Conservation (phyloP, 1,284 basidiomycete species). For the Butyriboletus regius region DNA sequence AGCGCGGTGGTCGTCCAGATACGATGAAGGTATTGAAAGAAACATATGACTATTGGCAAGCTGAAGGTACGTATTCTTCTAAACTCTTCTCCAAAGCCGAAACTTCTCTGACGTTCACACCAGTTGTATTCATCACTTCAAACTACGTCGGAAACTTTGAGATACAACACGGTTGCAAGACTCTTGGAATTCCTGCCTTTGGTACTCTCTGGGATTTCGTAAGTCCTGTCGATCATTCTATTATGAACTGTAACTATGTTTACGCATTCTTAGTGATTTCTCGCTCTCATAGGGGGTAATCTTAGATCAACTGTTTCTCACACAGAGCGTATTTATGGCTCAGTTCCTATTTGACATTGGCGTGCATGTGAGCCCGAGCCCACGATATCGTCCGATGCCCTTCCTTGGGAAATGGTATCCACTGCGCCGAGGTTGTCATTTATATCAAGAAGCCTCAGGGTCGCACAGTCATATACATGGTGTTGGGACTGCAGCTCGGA, state of each 20-base stretch:
- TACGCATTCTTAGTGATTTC: slow-evolving; percentile 18
- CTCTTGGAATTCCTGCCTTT: slow-evolving; percentile 62
- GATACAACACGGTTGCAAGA: slow-evolving; percentile 72
- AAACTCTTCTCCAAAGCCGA: not conserved
- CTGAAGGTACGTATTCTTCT: slow-evolving; percentile 47
- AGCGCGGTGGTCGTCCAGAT: slow-evolving; percentile 63
- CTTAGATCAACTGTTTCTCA: slow-evolving; percentile 4
- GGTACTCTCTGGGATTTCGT: slow-evolving; percentile 70
- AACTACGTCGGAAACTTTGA: slow-evolving; percentile 66
- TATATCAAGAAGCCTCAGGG: not conserved
- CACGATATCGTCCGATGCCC: not conserved
- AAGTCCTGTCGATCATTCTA: slow-evolving; percentile 29
- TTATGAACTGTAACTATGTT: slow-evolving; percentile 3
- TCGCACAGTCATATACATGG: slow-evolving; percentile 1
- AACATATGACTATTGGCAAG: slow-evolving; percentile 56
- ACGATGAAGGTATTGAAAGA: slow-evolving; percentile 69
- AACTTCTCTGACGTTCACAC: slow-evolving; percentile 6
- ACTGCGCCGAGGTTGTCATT: slow-evolving; percentile 5
- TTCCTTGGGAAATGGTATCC: slow-evolving; percentile 3
- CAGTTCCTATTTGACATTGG: slow-evolving; percentile 1
- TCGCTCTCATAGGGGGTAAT: not conserved
- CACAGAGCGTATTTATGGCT: not conserved
- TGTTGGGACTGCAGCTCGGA: not conserved
- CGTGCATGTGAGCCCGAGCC: slow-evolving; percentile 5
- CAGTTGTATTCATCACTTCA: slow-evolving; percentile 72